A percentile compares a stretch with the other conserved stretches of the same genome.
Evolutionary conservation across 2,329 filamentous ascomycete genomes (phyloP).

Genomic region (Microdochium trichocladiopsis): DNA sequence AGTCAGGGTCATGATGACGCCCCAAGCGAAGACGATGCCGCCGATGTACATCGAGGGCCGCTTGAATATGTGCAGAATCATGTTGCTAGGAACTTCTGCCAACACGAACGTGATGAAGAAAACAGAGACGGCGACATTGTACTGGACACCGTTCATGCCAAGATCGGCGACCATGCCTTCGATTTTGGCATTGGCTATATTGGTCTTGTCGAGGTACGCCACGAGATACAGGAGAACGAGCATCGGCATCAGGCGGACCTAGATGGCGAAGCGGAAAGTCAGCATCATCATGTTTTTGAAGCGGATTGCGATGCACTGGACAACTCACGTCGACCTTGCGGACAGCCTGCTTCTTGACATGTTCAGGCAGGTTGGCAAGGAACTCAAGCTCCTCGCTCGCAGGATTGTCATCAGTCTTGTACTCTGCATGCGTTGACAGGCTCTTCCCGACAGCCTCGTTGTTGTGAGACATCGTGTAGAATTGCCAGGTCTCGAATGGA

Average conservation of each 20-base stretch:
- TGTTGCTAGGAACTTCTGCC: conserved; percentile 29
- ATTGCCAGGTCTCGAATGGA: neutral
- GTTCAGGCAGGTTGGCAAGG: conserved; percentile 18
- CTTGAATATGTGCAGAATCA: conserved; percentile 28
- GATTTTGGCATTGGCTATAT: conserved; percentile 40
- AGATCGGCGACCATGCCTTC: conserved; percentile 33
- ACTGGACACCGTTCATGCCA: conserved; percentile 24
- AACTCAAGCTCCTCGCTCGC: conserved; percentile 21
- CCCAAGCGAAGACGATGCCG: conserved; percentile 25
- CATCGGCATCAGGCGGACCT: conserved; percentile 27
- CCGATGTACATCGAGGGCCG: conserved; percentile 36
- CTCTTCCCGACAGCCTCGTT: neutral
- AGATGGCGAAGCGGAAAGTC: conserved; percentile 10
- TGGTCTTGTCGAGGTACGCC: conserved; percentile 45
- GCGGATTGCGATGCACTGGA: neutral
- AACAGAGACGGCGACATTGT: conserved; percentile 17
- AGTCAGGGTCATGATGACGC: conserved; percentile 27
- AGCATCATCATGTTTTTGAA: neutral
- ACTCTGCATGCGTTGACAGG: conserved; percentile 6
- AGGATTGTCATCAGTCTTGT: conserved; percentile 7
- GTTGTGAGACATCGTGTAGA: neutral
- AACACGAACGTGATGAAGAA: conserved; percentile 20
- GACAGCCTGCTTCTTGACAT: conserved; percentile 19
- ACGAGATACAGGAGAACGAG: conserved; percentile 49
- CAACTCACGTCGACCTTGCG: conserved; percentile 19